Evolutionary conservation across 257 asterid species (phyloP).

Genomic region (Solanum verrucosum): DNA sequence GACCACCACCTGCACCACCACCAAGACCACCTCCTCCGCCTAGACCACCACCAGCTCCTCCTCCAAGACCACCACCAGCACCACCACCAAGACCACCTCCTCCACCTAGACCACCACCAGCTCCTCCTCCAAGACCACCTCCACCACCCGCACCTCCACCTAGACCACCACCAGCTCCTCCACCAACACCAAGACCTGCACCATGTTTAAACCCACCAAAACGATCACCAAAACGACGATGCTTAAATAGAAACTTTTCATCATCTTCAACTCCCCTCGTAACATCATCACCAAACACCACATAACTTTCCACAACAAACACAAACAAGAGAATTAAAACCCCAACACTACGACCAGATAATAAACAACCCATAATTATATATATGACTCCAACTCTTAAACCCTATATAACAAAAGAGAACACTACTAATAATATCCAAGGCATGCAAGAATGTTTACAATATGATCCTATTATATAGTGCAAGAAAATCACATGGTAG

Average conservation of each 20-base stretch:
- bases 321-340: not conserved
- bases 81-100: conserved; percentile 7
- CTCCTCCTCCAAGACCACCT: not conserved
- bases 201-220: conserved; percentile 3
- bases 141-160: conserved; percentile 4
- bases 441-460: conserved; percentile 14
- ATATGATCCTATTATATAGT: not conserved
- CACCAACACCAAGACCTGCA: conserved; percentile 1
- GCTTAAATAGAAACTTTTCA: conserved; percentile 16
- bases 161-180: conserved; percentile 11
- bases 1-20: not conserved
- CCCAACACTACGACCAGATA: not conserved
- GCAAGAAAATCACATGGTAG: conserved; percentile 17
- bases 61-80: not conserved
- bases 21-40: conserved; percentile 7
- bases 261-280: conserved; percentile 16
- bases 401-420: not conserved
- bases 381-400: not conserved
- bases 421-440: not conserved
- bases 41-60: not conserved
- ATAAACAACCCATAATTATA: not conserved
- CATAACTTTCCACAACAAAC: not conserved
- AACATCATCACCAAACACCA: conserved; percentile 19
- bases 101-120: not conserved
- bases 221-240: not conserved